phyloP scores from a whole-genome alignment of 192 early-diverging fungal species.

The Paraglomus brasilianum region DNA sequence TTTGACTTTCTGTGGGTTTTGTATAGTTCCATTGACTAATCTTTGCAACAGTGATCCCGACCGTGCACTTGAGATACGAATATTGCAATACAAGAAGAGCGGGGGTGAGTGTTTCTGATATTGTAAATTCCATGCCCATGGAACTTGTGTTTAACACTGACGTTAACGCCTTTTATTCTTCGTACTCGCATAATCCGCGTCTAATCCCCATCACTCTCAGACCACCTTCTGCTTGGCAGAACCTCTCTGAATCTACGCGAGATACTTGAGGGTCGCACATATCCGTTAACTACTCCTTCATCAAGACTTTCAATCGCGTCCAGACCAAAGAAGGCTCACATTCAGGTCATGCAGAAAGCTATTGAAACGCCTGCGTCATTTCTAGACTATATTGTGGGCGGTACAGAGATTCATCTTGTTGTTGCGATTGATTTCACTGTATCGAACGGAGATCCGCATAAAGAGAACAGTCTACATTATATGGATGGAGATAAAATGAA shows the following conservation, averaged over 20 bases:
- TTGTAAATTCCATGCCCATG: no score
- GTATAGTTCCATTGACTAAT: slow-evolving; percentile 20
- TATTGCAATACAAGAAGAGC: slow-evolving; percentile 34
- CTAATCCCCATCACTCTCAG: background rate
- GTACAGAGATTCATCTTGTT: slow-evolving; percentile 43
- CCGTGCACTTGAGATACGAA: slow-evolving; percentile 31
- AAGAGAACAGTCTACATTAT: slow-evolving; percentile 51
- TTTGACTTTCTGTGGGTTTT: background rate
- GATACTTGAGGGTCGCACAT: background rate
- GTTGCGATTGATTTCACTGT: slow-evolving; percentile 59
- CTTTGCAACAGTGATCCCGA: slow-evolving; percentile 39
- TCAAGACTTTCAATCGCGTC: background rate
- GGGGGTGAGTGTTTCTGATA: slow-evolving; percentile 32
- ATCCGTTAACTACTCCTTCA: background rate
- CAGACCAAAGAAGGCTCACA: background rate
- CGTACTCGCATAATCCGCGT: background rate
- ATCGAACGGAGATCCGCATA: slow-evolving; percentile 53
- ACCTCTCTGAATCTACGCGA: background rate
- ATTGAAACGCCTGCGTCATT: slow-evolving; percentile 35
- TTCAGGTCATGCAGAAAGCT: background rate
- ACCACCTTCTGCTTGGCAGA: background rate
- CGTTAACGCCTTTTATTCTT: background rate
- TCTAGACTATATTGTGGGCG: slow-evolving; percentile 53
- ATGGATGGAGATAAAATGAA: slow-evolving; percentile 38
- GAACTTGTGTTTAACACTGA: background rate